Conservation (phyloP, 768 basidiomycete genomes). For the Exidia glandulosa region DNA sequence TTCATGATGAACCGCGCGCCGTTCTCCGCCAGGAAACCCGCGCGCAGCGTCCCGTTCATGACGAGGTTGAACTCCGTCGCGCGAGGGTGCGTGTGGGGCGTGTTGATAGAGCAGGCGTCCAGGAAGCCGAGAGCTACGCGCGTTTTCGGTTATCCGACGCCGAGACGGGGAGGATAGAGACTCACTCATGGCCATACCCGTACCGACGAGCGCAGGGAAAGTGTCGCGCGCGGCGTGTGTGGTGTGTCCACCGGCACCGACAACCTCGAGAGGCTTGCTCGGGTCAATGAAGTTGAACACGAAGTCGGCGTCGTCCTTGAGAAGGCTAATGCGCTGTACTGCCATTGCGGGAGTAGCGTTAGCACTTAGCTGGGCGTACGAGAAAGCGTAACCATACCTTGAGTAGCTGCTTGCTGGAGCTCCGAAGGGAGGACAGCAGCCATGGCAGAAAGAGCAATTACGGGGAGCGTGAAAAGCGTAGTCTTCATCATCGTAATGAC, state of each 20-base stretch:
- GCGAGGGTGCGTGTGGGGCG: constrained; percentile 25
- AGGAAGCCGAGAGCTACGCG: not conserved
- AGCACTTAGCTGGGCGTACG: no score
- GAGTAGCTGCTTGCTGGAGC: no score
- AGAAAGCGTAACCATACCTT: no score
- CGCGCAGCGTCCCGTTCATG: constrained; percentile 17
- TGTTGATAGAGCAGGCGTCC: constrained; percentile 23
- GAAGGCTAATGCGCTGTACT: not conserved
- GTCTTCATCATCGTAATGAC: no score
- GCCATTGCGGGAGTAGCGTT: not conserved
- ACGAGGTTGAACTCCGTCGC: constrained; percentile 23
- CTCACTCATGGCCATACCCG: constrained; percentile 9
- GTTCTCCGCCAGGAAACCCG: constrained; percentile 19
- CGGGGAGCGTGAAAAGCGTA: no score
- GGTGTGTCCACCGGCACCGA: constrained; percentile 15
- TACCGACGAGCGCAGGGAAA: constrained; percentile 19
- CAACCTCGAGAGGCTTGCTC: constrained; percentile 5
- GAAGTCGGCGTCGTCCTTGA: constrained; percentile 5
- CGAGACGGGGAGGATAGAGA: not conserved
- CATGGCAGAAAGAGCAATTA: no score
- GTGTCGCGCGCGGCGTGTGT: constrained; percentile 14
- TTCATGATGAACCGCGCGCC: constrained; percentile 3
- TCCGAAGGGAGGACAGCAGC: no score
- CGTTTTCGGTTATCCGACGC: no score
- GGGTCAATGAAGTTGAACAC: constrained; percentile 19